Conservation (phyloP, 805 yeast species). For the Candida ortonii region DNA sequence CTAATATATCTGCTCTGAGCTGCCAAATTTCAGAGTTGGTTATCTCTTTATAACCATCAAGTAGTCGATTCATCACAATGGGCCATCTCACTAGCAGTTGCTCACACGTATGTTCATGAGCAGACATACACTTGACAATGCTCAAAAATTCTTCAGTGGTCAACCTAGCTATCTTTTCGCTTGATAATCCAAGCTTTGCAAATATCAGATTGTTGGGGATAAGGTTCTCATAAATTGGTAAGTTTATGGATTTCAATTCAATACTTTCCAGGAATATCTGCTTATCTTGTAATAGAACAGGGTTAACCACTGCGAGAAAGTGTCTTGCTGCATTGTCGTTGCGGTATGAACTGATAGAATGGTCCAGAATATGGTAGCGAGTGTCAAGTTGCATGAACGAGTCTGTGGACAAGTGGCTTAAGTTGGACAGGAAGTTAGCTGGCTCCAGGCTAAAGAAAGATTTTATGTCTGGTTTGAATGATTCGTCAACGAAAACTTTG, state of each 20-base stretch:
- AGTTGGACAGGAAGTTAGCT: constrained; percentile 17
- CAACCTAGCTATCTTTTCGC: constrained; percentile 21
- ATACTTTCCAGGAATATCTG: constrained; percentile 20
- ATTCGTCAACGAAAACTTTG: constrained; percentile 23
- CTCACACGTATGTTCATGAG: constrained; percentile 21
- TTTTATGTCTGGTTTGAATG: constrained; percentile 25
- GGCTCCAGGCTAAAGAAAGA: constrained; percentile 24
- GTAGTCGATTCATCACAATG: constrained; percentile 24
- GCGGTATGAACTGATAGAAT: constrained; percentile 13
- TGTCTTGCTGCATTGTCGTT: constrained; percentile 17
- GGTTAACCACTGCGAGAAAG: constrained; percentile 28
- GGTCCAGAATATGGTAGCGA: constrained; percentile 21
- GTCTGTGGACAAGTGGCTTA: constrained; percentile 17
- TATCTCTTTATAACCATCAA: constrained; percentile 23
- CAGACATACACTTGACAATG: constrained; percentile 23
- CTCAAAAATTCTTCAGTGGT: constrained; percentile 26
- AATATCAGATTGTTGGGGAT: constrained; percentile 20
- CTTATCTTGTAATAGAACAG: constrained; percentile 19
- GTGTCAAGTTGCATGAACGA: constrained; percentile 25
- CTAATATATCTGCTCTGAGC: constrained; percentile 16
- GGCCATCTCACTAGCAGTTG: constrained; percentile 31
- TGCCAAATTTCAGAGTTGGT: constrained; percentile 24
- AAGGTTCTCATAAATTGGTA: constrained; percentile 27
- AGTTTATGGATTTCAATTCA: constrained; percentile 23
- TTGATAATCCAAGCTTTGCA: constrained; percentile 14